Evolutionary conservation across 1,284 basidiomycete species (phyloP), one percentile per base, ranked within the genome.

Genomic region (Austroboletus novae-zelandiae): DNA sequence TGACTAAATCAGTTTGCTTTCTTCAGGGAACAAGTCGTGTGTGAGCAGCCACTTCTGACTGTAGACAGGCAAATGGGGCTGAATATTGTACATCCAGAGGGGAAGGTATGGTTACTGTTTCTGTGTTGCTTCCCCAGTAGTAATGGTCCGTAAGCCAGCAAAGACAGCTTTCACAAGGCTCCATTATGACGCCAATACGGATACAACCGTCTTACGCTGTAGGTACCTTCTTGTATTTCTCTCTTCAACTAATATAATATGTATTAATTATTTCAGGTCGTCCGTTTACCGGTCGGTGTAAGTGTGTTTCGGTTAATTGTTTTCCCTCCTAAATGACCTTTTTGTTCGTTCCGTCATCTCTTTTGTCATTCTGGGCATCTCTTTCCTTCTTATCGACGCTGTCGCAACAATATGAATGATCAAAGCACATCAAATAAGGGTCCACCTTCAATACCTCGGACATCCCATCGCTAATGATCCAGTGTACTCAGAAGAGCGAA

Each of bases 21-120:
- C 14, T 45, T 27, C 48, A 94, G 91, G 32, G 88, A 80, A 48
- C 88, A 94, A 63, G 72, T 94, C 25, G 71, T 79, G 1, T 95
- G 94, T 58, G 90, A 94, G 59, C 78, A 96, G 64, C 93, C 94
- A 1, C 74, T 99, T 14, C 71, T 99, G 48, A 94, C 92, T 0
- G 86, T 98, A 4, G 97, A 99, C 71, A 78, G 95, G 45, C 95
- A 98, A 66, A 94, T 94, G 85, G 95, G 95, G 5, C 71, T 98
- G 43, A 97, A 96, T 59, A 89, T 98, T 45, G 91, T 98, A 23
- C 92, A 96, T 65, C 91, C 93, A 0, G 85, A 95, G 57, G 95
- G 94, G 45, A 94, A 96, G 78, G 92, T 91, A 59, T 40, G 73
- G 40, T 31, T 29, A 18, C 23, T 60, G 11, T 11, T 48, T 15